Conservation (phyloP, 306 rosid genomes). For the Cicer cuneatum region DNA sequence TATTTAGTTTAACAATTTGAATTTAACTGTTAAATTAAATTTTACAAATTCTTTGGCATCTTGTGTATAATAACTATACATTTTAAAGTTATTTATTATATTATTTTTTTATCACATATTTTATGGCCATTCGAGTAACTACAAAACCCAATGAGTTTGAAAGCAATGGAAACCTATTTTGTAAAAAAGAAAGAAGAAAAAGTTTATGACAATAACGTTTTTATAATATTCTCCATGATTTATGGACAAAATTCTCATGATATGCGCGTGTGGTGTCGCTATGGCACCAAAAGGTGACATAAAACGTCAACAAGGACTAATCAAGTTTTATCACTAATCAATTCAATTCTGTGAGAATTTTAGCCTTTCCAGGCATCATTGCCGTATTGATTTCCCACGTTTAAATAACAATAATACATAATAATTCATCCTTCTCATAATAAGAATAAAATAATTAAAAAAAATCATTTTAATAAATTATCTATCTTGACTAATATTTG, state of each 20-base stretch:
- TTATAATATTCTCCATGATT: constrained; percentile 2
- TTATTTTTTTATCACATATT: constrained; percentile 15
- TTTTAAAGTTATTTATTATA: not conserved
- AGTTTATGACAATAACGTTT: constrained; percentile 42
- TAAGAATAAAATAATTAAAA: no score
- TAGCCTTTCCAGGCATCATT: constrained; percentile 45
- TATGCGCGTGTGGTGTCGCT: not conserved
- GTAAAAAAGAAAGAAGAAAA: constrained; percentile 14
- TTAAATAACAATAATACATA: constrained; percentile 7
- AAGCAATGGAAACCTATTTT: constrained; percentile 29
- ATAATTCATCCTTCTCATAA: no score
- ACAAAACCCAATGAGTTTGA: constrained; percentile 32
- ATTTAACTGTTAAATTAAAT: no score
- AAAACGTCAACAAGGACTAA: constrained; percentile 21
- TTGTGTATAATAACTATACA: not conserved
- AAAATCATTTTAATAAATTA: no score
- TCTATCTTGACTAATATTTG: no score
- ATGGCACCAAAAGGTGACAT: constrained; percentile 42
- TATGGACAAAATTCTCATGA: constrained; percentile 22
- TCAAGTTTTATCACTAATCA: constrained; percentile 30
- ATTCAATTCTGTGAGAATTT: constrained; percentile 30
- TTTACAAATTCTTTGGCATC: no score
- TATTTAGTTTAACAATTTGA: no score
- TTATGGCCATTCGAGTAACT: constrained; percentile 13
- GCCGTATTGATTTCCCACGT: constrained; percentile 40